Evolutionary conservation across 2,329 filamentous ascomycete genomes (phyloP), one percentile per base, ranked within the genome.

Genomic region (Teratosphaeria nubilosa): DNA sequence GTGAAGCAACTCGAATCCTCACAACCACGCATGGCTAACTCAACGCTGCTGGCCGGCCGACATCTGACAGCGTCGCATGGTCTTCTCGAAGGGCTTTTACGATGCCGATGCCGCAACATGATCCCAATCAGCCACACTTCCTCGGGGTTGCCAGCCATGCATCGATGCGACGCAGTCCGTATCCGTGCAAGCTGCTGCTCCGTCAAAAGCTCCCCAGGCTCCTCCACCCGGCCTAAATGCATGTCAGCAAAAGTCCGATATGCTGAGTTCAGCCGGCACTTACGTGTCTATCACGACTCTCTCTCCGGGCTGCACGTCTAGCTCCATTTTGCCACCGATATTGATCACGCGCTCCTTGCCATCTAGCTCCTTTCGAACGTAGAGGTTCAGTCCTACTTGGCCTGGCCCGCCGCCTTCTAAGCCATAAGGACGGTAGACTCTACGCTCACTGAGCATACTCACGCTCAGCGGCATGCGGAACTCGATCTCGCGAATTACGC

Each of bases 381-480:
- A 69, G 5, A 64, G 57, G 45, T 71, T 72, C 22, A 67, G 63
- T 3, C 69, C 69, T n/a, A 61, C 58, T 37, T 66, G 59, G 45
- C 71, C 73, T 51, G 69, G 63, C 37, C 67, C 62, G 14, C 70
- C 71, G 5, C 70, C 68, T 9, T 63, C 51, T 62, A 72, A 64
- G 5, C 71, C 71, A 58, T 72, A 72, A 1, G 70, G 70, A n/a
- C 64, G 61, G 2, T 63, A 65, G 1, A 69, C 69, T 53, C 71
- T 58, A 2, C 71, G 56, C 58, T 73, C 70, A 22, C 64, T 68
- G 10, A 73, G 61, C 53, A 73, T 70, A 11, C 63, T 66, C 10
- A 66, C 66, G 24, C 61, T 61, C 16, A 73, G 41, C n/a, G 64
- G 63, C 16, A 64, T 60, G 16, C 65, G 54, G 56, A 69, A 70